Evolutionary conservation across 106 monocot genomes (phyloP).

Genomic region (Platanthera zijinensis): DNA sequence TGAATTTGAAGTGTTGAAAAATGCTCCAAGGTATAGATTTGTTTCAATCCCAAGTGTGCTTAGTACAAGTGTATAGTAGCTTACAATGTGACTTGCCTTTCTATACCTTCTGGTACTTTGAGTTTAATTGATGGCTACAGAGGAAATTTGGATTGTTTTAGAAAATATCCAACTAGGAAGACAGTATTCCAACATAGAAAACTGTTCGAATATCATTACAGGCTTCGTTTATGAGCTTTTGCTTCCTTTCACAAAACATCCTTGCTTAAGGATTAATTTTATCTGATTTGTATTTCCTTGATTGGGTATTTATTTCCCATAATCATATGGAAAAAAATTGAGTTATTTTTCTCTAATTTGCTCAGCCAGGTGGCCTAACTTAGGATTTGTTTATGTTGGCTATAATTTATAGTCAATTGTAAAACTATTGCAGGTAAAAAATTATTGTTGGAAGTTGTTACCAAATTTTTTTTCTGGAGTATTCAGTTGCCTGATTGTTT

Average conservation of each 20-base stretch:
- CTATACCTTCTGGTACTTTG: background rate
- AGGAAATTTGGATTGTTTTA: background rate
- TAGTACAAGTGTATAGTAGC: background rate
- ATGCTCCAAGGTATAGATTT: conserved; percentile 77
- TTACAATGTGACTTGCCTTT: background rate
- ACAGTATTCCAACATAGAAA: background rate
- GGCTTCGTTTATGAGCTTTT: background rate
- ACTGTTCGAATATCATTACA: background rate
- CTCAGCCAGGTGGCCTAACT: no score
- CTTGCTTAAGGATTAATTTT: background rate
- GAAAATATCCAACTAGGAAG: background rate
- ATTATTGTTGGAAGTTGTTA: no score
- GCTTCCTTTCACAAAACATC: background rate
- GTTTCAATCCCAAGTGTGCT: background rate
- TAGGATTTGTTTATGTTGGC: no score
- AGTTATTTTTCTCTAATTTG: background rate
- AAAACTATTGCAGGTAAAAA: no score
- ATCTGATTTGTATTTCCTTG: background rate
- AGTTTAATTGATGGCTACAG: background rate
- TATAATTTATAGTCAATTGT: no score
- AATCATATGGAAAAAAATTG: background rate
- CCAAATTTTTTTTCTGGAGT: no score
- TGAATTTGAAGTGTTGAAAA: conserved; percentile 95
- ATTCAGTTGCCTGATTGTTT: no score
- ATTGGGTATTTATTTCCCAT: background rate